phyloP scores from a whole-genome alignment of 768 basidiomycete species.

The Xerocomus potaroensis region DNA sequence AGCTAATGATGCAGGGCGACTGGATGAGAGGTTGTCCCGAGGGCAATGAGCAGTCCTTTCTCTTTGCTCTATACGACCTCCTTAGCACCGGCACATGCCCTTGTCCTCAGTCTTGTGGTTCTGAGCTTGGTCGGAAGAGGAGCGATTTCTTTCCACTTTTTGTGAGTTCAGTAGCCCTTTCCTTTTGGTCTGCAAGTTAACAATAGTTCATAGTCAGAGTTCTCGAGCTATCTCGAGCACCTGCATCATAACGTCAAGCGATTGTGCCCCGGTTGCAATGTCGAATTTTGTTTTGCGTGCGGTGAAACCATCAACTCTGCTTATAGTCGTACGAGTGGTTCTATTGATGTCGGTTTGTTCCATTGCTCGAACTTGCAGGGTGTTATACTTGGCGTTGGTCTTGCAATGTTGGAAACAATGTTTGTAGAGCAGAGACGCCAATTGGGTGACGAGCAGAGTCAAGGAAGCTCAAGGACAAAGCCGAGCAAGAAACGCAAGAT shows the following conservation, averaged over 20 bases:
- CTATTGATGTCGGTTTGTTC: conserved; percentile 60
- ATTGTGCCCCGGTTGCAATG: conserved; percentile 59
- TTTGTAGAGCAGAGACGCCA: conserved; percentile 55
- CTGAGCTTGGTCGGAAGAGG: conserved; percentile 54
- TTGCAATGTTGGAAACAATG: conserved; percentile 76
- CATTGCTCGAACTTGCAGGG: conserved; percentile 91
- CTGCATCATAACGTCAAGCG: conserved; percentile 54
- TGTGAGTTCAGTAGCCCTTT: conserved; percentile 44
- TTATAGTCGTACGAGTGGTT: conserved; percentile 41
- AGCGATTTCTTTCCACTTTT: conserved; percentile 80
- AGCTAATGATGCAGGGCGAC: conserved; percentile 80
- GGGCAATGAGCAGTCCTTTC: conserved; percentile 82
- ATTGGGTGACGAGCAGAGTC: conserved; percentile 22
- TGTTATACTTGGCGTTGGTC: conserved; percentile 84
- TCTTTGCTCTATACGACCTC: conserved; percentile 81
- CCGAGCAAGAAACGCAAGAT: conserved; percentile 41
- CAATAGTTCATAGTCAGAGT: conserved; percentile 52
- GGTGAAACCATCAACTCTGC: conserved; percentile 56
- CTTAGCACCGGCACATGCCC: conserved; percentile 57
- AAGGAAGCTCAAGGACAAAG: conserved; percentile 25
- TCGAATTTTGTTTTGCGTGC: conserved; percentile 69
- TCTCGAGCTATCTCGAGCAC: conserved; percentile 63
- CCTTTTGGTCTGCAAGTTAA: conserved; percentile 10
- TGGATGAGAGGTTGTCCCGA: conserved; percentile 99
- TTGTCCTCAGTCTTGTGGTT: conserved; percentile 77